A percentile compares a stretch with the other conserved stretches of the same genome.
These are phyloP conservation scores for Camelina laxa DNA, from an alignment of 345 rosid genomes.

Conservation along the genomic window DNA sequence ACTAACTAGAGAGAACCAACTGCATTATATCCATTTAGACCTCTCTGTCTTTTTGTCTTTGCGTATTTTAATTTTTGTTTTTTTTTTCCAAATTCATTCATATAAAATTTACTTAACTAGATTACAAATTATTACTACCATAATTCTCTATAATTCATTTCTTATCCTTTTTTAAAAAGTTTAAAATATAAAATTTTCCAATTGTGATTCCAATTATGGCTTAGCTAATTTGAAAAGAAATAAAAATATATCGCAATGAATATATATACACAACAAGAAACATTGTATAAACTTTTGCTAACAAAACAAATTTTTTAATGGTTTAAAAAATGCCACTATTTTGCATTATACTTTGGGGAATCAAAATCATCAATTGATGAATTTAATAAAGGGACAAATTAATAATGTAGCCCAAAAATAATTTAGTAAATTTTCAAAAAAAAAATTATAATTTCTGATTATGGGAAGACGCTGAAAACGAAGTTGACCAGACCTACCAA, in stretches of 20 bases:
- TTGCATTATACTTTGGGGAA: slow-evolving; percentile 29
- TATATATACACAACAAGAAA: neutral
- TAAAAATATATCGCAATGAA: no score
- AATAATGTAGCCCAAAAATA: neutral
- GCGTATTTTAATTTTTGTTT: neutral
- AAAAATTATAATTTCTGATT: no score
- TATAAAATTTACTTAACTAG: neutral
- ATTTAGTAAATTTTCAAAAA: neutral
- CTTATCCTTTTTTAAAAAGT: neutral
- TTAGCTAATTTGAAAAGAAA: no score
- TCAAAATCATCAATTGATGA: slow-evolving; percentile 9
- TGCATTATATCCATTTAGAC: neutral
- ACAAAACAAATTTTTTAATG: neutral
- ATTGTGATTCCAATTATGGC: neutral
- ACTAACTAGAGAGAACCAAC: neutral
- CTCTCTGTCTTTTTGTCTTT: neutral
- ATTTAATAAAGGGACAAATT: neutral
- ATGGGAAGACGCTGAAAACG: slow-evolving; percentile 44
- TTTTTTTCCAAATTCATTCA: neutral
- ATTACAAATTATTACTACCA: neutral
- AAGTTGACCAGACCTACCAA: slow-evolving; percentile 44
- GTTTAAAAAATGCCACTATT: slow-evolving; percentile 18
- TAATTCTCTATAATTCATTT: neutral
- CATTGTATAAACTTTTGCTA: neutral
- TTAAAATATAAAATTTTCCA: neutral